Conservation (phyloP, 306 rosid species). For the Inga laurina region DNA sequence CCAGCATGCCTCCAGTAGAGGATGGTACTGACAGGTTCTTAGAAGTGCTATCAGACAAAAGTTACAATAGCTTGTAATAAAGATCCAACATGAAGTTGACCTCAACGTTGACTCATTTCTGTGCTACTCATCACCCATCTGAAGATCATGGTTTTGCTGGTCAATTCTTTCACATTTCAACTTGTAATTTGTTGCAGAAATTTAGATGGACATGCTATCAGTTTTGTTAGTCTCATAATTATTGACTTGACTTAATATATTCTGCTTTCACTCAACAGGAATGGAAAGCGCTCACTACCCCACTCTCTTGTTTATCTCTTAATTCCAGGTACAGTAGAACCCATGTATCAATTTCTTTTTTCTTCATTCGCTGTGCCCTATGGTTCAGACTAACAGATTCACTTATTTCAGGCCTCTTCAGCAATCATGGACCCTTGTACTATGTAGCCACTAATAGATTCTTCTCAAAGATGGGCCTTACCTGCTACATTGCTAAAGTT, state of each 20-base stretch:
- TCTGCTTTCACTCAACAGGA: constrained; percentile 42
- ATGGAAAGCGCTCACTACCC: constrained; percentile 65
- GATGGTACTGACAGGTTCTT: constrained; percentile 81
- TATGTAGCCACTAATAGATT: constrained; percentile 77
- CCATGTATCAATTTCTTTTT: constrained; percentile 2
- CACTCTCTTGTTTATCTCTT: constrained; percentile 76
- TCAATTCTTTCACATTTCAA: neutral
- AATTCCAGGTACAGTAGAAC: constrained; percentile 63
- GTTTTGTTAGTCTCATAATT: neutral
- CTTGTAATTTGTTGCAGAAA: neutral
- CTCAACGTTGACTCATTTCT: neutral
- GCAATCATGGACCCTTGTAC: constrained; percentile 82
- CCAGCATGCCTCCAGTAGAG: constrained; percentile 65
- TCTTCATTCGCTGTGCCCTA: constrained; percentile 11
- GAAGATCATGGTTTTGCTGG: neutral
- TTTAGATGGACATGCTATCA: neutral
- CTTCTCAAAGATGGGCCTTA: constrained; percentile 88
- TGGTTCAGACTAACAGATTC: constrained; percentile 1
- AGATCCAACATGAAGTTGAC: constrained; percentile 4
- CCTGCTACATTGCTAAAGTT: constrained; percentile 84
- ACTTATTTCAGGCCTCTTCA: constrained; percentile 70
- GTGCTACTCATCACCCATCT: neutral
- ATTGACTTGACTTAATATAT: neutral
- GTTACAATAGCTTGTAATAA: constrained; percentile 43
- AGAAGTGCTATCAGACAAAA: constrained; percentile 71